Base-by-base conservation (phyloP, 2,329 filamentous ascomycete species). In the Ploettnerulaceae sp. region DNA sequence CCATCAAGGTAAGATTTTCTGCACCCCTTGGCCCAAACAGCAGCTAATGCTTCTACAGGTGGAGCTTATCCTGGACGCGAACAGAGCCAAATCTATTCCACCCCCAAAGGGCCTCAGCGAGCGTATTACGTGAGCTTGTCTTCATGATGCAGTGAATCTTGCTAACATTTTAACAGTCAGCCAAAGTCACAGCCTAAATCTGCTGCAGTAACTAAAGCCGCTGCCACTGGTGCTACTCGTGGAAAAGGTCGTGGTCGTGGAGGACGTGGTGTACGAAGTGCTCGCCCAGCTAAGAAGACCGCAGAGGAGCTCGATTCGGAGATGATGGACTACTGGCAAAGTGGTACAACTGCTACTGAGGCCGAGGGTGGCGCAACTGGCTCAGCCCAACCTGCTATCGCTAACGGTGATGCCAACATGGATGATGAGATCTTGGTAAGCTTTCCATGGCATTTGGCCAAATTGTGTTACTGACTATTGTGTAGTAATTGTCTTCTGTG, bases 251-350 rank as follows among this genome's bases (percentile, higher is more conserved):
- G 54, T 47, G 52, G 70, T 59, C 76, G 76, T 67, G 77, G 74
- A 65, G 69, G 70, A 49, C 72, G 68, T 43, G 58, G 58, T 32
- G 56, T 55, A 25, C 81, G 82, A 57, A 84, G 72, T 61, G 72
- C 76, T 55, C 79, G 84, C 60, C 75, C 84, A 57, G 71, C 82
- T 62, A 74, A 94, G 72, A 97, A 97, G 86, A 95, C 89, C 0
- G 82, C 85, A 1, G 91, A 95, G 66, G 90, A 98, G 71, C 81
- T 98, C 20, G 93, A 98, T 66, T 89, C 88, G 4, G 93, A 98
- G 68, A 98, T 98, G 93, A 83, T 81, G 15, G 93, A 97, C 68
- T 98, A 98, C 72, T 97, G 94, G 65, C 64, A 69, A 55, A 70
- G 68, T 42, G 72, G 72, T 56, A 69, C 71, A 52, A 69, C 70